phyloP scores from a whole-genome alignment of 192 early-diverging fungal genomes.

The Coemansia reversa region DNA sequence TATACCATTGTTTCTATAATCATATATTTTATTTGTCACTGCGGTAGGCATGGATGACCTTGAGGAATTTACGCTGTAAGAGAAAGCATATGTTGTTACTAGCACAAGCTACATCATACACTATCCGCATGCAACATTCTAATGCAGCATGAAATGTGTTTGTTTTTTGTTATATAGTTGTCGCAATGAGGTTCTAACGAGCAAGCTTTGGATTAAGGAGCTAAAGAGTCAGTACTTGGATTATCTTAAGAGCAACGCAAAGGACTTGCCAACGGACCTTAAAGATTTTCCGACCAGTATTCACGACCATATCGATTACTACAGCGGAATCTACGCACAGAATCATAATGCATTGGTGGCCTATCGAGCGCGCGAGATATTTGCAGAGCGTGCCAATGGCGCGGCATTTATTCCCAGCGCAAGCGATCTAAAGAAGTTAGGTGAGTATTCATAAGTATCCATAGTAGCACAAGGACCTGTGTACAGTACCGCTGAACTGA shows the following conservation, averaged over 20 bases:
- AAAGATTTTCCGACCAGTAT: conserved; percentile 39
- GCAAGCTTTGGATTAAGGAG: conserved; percentile 45
- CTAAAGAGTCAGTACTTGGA: conserved; percentile 45
- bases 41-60: conserved; percentile 23
- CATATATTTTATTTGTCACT: background rate
- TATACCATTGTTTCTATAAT: conserved; percentile 1
- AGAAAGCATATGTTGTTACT: background rate
- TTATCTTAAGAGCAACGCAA: conserved; percentile 26
- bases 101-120: background rate
- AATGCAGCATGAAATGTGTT: background rate
- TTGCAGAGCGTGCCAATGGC: conserved; percentile 40
- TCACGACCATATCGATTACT: conserved; percentile 35
- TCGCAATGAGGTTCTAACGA: conserved; percentile 46
- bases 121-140: background rate
- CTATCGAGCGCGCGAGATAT: conserved; percentile 41
- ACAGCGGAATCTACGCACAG: conserved; percentile 35
- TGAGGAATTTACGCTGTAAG: conserved; percentile 47
- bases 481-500: no score
- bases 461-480: no score
- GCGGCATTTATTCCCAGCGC: conserved; percentile 45
- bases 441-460: background rate
- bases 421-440: conserved; percentile 46
- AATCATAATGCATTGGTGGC: conserved; percentile 40
- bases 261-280: conserved; percentile 38
- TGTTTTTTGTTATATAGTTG: conserved; percentile 26